A percentile compares a stretch with the other conserved stretches of the same genome.
Conservation (phyloP, 2,329 filamentous ascomycete species). For the Helicocarpus griseus region DNA sequence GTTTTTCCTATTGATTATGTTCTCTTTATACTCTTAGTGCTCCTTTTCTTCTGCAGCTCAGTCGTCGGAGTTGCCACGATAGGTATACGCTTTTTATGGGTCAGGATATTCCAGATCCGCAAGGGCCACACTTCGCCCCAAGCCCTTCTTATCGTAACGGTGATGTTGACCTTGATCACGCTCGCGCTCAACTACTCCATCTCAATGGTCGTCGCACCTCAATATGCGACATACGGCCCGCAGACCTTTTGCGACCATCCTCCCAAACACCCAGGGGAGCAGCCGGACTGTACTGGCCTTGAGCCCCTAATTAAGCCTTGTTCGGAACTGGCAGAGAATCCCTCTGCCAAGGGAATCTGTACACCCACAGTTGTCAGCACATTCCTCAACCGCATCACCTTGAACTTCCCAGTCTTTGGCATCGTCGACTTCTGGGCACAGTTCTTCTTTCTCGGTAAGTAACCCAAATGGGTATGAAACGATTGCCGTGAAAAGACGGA, state of each 20-base stretch:
- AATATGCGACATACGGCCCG: conserved; percentile 88
- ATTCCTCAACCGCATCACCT: conserved; percentile 82
- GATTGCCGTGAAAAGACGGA: not conserved
- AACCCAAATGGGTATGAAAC: not conserved
- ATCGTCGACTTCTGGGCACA: conserved; percentile 93
- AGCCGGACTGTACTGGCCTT: conserved; percentile 63
- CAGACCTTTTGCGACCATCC: conserved; percentile 84
- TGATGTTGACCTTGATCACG: conserved; percentile 80
- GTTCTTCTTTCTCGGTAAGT: conserved; percentile 67
- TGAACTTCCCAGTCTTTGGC: conserved; percentile 94
- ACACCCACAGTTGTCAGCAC: conserved; percentile 86
- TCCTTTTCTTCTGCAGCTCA: conserved; percentile 82
- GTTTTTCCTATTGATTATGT: conserved; percentile 89
- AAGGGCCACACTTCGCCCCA: conserved; percentile 85
- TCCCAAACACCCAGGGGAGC: conserved; percentile 50
- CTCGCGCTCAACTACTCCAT: conserved; percentile 88
- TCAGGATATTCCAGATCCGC: conserved; percentile 83
- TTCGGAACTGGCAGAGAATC: conserved; percentile 62
- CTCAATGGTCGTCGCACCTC: conserved; percentile 87
- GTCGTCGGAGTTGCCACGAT: conserved; percentile 77
- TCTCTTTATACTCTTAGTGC: conserved; percentile 71
- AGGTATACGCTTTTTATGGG: conserved; percentile 93
- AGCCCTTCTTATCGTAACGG: conserved; percentile 80
- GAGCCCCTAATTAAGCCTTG: conserved; percentile 68
- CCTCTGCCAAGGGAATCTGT: conserved; percentile 69